phyloP scores from a whole-genome alignment of 1,284 basidiomycete genomes.

The Malassezia arunalokei region DNA sequence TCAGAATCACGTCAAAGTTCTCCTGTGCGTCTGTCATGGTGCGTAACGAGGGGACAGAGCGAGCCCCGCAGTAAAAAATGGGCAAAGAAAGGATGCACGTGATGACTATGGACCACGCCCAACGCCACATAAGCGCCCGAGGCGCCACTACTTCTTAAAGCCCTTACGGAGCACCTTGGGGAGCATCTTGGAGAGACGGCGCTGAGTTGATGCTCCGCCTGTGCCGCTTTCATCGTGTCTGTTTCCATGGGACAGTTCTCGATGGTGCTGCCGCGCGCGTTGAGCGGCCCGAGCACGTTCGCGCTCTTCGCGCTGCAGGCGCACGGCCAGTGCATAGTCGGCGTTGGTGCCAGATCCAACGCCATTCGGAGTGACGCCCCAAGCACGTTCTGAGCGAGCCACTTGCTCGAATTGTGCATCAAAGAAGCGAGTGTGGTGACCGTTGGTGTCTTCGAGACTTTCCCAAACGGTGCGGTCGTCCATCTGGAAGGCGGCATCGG shows the following conservation, averaged over 20 bases:
- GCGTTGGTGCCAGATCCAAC: neutral
- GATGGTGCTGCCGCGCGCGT: neutral
- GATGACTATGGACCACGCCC: no score
- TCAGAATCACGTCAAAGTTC: conserved; percentile 37
- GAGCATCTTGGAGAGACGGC: neutral
- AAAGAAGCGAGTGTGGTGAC: conserved; percentile 46
- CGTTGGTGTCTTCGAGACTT: conserved; percentile 72
- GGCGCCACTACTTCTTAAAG: neutral
- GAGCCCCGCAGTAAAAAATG: no score
- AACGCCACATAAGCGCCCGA: no score
- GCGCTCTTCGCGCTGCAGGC: conserved; percentile 15
- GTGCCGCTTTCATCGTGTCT: neutral
- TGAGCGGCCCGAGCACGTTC: conserved; percentile 4
- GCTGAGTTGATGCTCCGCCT: neutral
- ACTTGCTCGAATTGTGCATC: conserved; percentile 7
- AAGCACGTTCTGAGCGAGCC: neutral
- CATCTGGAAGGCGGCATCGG: conserved; percentile 64
- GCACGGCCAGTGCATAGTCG: conserved; percentile 12
- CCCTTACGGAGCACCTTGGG: conserved; percentile 2
- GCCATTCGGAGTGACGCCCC: neutral
- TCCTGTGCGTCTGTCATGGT: conserved; percentile 18
- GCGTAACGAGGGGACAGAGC: no score
- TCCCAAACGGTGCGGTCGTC: conserved; percentile 75
- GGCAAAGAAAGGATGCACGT: no score
- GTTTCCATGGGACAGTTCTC: neutral